Percentiles rank a stretch among this genome's conserved stretches.
Conservation (phyloP, 2,329 filamentous ascomycete genomes). For the Fusarium guadeloupense region DNA sequence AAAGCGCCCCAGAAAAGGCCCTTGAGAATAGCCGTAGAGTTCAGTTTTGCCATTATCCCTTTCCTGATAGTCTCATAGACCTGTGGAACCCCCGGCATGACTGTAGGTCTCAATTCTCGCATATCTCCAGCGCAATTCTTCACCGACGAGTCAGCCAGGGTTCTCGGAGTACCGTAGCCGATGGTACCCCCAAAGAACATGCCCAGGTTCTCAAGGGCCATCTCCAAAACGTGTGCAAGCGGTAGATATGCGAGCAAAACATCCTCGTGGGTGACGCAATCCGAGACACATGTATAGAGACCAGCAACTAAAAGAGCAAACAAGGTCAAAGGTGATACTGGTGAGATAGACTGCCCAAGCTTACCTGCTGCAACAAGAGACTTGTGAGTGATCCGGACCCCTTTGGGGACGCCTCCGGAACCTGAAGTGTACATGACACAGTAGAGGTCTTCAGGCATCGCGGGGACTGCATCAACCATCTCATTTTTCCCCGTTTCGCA, state of each 20-base stretch:
- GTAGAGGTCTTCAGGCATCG: constrained; percentile 75
- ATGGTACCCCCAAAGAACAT: constrained; percentile 89
- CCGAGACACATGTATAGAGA: constrained; percentile 78
- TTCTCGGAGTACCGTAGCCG: constrained; percentile 90
- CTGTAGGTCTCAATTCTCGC: constrained; percentile 84
- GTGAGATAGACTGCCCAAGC: neutral
- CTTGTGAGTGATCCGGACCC: constrained; percentile 83
- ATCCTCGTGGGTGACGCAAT: constrained; percentile 79
- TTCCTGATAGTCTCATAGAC: constrained; percentile 98
- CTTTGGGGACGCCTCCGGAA: constrained; percentile 88
- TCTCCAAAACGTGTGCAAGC: constrained; percentile 93
- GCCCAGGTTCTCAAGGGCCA: constrained; percentile 90
- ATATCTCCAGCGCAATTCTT: constrained; percentile 93
- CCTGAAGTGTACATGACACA: constrained; percentile 90
- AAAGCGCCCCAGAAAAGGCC: constrained; percentile 77
- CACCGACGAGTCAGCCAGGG: constrained; percentile 84
- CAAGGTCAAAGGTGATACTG: accelerated
- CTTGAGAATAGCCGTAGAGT: constrained; percentile 72
- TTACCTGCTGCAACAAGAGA: constrained; percentile 75
- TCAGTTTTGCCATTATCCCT: constrained; percentile 82
- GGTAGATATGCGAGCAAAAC: constrained; percentile 89
- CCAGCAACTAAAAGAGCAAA: constrained; percentile 68
- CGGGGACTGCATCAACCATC: constrained; percentile 73
- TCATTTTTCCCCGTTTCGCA: constrained; percentile 68
- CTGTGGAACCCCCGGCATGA: constrained; percentile 92